Evolutionary conservation across 2,329 filamentous ascomycete species (phyloP).

Genomic region (Lasiodiplodia hormozganensis): DNA sequence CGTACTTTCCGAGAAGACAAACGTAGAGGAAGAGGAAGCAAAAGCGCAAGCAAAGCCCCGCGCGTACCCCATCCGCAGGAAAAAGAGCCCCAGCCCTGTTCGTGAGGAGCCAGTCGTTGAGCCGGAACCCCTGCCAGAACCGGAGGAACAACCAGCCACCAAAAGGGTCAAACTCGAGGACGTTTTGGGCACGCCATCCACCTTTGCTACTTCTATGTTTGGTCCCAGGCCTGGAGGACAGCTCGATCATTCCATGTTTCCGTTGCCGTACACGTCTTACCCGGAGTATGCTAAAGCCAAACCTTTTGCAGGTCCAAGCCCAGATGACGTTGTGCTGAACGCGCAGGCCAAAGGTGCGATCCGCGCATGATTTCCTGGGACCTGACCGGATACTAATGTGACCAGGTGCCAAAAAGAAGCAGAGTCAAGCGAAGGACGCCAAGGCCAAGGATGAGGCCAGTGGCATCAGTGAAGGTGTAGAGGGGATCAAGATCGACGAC

Average conservation of each 20-base stretch:
- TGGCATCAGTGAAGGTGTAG: conserved; percentile 56
- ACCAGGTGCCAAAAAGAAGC: conserved; percentile 36
- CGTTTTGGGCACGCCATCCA: conserved; percentile 57
- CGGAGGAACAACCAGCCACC: conserved; percentile 6
- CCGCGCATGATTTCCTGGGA: conserved; percentile 33
- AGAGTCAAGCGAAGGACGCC: conserved; percentile 34
- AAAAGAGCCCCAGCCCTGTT: conserved; percentile 21
- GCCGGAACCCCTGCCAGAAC: conserved; percentile 7
- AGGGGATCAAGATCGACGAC: conserved; percentile 58
- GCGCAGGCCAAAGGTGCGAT: conserved; percentile 68
- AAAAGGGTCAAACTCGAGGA: conserved; percentile 36
- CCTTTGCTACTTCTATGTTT: conserved; percentile 59
- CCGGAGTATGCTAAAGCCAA: conserved; percentile 55
- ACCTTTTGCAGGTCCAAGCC: conserved; percentile 84
- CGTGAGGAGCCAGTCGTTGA: background rate
- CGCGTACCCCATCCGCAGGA: conserved; percentile 14
- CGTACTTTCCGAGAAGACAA: conserved; percentile 37
- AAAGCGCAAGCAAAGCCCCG: background rate
- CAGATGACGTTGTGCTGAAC: conserved; percentile 85
- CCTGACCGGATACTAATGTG: conserved; percentile 32
- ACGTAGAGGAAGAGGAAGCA: conserved; percentile 22
- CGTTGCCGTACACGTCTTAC: conserved; percentile 49
- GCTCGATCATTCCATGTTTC: conserved; percentile 33
- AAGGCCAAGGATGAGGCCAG: conserved; percentile 37
- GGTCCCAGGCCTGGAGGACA: conserved; percentile 37